These are phyloP conservation scores for Euphorbia pulcherrima DNA, from an alignment of 345 rosid species.

Conservation along the genomic window DNA sequence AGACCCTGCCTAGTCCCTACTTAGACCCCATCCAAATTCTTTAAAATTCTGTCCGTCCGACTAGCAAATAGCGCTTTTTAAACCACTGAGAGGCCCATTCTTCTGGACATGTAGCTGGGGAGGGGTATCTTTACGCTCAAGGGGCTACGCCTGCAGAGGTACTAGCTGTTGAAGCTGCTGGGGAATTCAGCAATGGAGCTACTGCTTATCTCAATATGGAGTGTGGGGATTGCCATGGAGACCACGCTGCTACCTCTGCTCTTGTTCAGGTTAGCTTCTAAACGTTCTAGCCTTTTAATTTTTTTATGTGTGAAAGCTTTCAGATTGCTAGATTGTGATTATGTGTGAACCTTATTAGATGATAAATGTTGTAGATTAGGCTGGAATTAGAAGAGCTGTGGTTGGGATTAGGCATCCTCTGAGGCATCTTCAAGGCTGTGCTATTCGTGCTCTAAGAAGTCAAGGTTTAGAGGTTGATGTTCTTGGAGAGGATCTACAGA, in stretches of 20 bases:
- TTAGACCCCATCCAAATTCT: too few species aligned
- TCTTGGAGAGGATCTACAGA: slow-evolving; percentile 79
- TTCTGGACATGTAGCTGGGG: slow-evolving; percentile 58
- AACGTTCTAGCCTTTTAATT: not conserved
- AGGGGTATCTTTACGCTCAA: slow-evolving; percentile 79
- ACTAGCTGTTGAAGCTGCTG: slow-evolving; percentile 66
- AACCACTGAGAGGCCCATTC: too few species aligned
- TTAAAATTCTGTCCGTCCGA: too few species aligned
- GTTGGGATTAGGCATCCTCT: slow-evolving; percentile 88
- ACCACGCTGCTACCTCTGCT: slow-evolving; percentile 71
- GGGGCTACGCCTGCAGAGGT: slow-evolving; percentile 83
- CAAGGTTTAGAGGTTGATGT: slow-evolving; percentile 82
- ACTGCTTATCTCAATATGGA: slow-evolving; percentile 84
- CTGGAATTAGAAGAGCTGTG: slow-evolving; percentile 74
- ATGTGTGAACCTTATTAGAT: not conserved
- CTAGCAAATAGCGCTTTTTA: too few species aligned
- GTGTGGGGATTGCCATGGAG: slow-evolving; percentile 95
- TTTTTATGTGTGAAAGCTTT: not conserved
- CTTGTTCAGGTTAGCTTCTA: slow-evolving; percentile 63
- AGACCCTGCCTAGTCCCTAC: too few species aligned
- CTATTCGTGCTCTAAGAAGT: slow-evolving; percentile 66
- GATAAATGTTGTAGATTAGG: slow-evolving; percentile 43
- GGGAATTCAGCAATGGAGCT: slow-evolving; percentile 49
- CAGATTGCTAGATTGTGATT: not conserved
- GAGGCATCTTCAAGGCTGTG: slow-evolving; percentile 80